Base-by-base conservation (phyloP, 306 rosid genomes). In the Calophaca sinica region DNA sequence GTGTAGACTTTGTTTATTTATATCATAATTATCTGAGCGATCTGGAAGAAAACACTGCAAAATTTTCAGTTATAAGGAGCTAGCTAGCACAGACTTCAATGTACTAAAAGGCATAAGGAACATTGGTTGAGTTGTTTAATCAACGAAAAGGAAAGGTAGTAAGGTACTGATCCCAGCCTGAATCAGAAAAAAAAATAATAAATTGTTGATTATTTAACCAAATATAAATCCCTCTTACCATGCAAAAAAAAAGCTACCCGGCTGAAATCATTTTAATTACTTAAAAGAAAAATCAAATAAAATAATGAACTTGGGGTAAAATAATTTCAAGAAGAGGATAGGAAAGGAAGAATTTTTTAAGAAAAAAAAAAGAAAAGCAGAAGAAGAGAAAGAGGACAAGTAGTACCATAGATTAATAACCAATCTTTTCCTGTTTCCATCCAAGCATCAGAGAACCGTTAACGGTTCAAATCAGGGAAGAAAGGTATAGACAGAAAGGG, bases 41-140 rank as follows among this genome's bases (percentile, higher is more conserved):
- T 87, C 81, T 72, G 80, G 73, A 65, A 62, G 78, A 80, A 78
- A 86, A 81, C 70, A 80, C 81, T 83, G 81, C 72, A 81, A 83
- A 62, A 61, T 73, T 77, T 76, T 78, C 75, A 72, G 87, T 79
- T 82, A 26, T 57, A 51, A 63, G 20, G 55, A 46, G 39, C 59
- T 62, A 42, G 52, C 26, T 64, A 87, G 91, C 94, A 83, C 93
- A 81, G 86, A 90, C 81, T 90, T 86, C 94, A 82, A 88, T 78
- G 98, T 77, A 81, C 75, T 74, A 65, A 72, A 88, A 84, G 87
- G 83, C 96, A 90, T 48, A 85, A 93, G 90, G 94, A 93, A 90
- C 98, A 90, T 87, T 79, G 93, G 73, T 73, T 77, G 94, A 83
- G 83, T 88, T 62, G 98, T 91, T 93, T 89, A 91, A 88, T 87